Percentiles rank a stretch among this genome's conserved stretches.
phyloP scores from a whole-genome alignment of 768 basidiomycete genomes.

The Boletellus sp. region DNA sequence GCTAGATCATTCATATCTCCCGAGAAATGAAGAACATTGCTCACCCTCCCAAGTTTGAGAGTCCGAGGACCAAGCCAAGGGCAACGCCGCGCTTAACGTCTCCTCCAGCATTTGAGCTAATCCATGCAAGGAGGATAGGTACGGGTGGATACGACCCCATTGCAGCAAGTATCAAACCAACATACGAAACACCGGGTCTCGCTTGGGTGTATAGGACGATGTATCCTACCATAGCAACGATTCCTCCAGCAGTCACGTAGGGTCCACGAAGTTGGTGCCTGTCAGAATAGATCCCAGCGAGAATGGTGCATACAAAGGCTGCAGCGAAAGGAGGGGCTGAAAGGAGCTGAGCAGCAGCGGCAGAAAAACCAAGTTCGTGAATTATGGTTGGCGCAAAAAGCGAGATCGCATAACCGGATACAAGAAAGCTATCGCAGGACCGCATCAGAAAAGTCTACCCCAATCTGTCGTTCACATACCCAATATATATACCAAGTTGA shows the following conservation, averaged over 20 bases:
- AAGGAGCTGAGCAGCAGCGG: conserved; percentile 45
- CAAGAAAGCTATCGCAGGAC: conserved; percentile 31
- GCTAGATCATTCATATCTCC: too few relatives aligned
- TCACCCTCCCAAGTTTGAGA: conserved; percentile 52
- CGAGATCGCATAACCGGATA: conserved; percentile 44
- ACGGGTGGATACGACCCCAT: conserved; percentile 47
- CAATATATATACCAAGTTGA: conserved; percentile 35
- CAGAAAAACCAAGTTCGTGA: conserved; percentile 44
- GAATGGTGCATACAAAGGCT: conserved; percentile 39
- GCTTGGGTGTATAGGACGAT: conserved; percentile 39
- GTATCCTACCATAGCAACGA: conserved; percentile 46
- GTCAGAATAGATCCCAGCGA: conserved; percentile 39
- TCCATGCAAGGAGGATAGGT: conserved; percentile 48
- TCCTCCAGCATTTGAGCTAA: conserved; percentile 49
- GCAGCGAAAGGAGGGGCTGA: conserved; percentile 45
- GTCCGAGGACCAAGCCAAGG: conserved; percentile 47
- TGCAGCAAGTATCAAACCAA: conserved; percentile 45
- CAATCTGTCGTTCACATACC: conserved; percentile 19
- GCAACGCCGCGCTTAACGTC: conserved; percentile 47
- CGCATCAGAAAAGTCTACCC: not conserved
- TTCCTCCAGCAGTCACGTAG: conserved; percentile 39
- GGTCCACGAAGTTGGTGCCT: conserved; percentile 41
- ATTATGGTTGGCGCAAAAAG: conserved; percentile 49
- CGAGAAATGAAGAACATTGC: not conserved
- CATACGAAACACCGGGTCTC: conserved; percentile 29